phyloP scores from a whole-genome alignment of 1,139 yeast species.

The Yamadazyma triangularis region DNA sequence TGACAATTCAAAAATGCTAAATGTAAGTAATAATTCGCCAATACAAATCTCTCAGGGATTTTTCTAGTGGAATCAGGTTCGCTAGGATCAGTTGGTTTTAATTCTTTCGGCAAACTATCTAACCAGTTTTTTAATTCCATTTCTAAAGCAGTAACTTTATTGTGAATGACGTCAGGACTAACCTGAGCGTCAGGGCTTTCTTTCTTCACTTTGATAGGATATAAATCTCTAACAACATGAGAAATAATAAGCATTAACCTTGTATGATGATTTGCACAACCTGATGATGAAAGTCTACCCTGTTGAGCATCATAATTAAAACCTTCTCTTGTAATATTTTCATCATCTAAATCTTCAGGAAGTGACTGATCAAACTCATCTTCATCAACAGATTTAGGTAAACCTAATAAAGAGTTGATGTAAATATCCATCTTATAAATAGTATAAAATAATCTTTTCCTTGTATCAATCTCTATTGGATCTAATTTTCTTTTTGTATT shows the following conservation, averaged over 20 bases:
- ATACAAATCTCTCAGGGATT: constrained; percentile 58
- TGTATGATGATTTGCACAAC: constrained; percentile 85
- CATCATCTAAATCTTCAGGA: constrained; percentile 85
- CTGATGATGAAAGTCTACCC: constrained; percentile 62
- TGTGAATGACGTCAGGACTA: constrained; percentile 43
- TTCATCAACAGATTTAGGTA: constrained; percentile 71
- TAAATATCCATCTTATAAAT: constrained; percentile 90
- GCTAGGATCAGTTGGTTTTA: constrained; percentile 66
- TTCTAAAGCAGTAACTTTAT: constrained; percentile 70
- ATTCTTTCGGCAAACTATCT: constrained; percentile 64
- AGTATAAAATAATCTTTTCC: constrained; percentile 84
- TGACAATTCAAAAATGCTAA: constrained; percentile 80
- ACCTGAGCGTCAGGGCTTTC: constrained; percentile 7
- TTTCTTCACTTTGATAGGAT: constrained; percentile 33
- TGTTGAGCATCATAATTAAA: constrained; percentile 36
- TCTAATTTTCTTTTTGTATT: constrained; percentile 52
- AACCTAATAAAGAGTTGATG: constrained; percentile 82
- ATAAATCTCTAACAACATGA: constrained; percentile 39
- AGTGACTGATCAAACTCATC: constrained; percentile 88
- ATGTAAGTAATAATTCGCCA: constrained; percentile 75
- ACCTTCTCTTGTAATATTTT: constrained; percentile 67
- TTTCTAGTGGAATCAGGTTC: constrained; percentile 12
- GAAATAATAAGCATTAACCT: constrained; percentile 51
- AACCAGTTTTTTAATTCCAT: constrained; percentile 72
- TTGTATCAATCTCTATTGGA: constrained; percentile 80